Evolutionary conservation across 148 eudicot species (phyloP).

Genomic region (Heliosperma pusillum): DNA sequence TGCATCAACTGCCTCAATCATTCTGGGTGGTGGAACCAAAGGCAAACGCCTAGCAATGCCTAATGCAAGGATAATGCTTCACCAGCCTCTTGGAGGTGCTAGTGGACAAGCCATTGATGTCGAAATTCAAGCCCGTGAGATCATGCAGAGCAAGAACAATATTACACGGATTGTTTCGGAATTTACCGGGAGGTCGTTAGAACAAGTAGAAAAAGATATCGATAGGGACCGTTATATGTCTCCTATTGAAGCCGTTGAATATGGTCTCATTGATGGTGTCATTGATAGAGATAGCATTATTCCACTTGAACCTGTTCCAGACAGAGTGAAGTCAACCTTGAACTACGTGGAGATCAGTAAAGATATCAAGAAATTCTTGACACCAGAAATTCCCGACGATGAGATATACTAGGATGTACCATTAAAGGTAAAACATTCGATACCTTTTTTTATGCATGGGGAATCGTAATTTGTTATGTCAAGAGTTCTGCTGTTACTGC

Average conservation of each 20-base stretch:
- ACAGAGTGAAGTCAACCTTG: slow-evolving; percentile 47
- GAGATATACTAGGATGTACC: slow-evolving; percentile 49
- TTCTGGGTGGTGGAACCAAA: slow-evolving; percentile 81
- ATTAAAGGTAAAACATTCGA: slow-evolving; percentile 16
- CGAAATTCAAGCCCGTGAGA: slow-evolving; percentile 76
- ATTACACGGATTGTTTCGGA: slow-evolving; percentile 53
- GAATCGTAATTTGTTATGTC: neutral
- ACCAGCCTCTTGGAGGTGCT: slow-evolving; percentile 86
- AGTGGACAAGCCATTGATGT: slow-evolving; percentile 71
- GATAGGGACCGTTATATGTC: slow-evolving; percentile 88
- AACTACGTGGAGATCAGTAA: slow-evolving; percentile 51
- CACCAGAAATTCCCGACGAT: slow-evolving; percentile 79
- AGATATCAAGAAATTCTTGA: slow-evolving; percentile 59
- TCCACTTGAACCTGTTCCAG: slow-evolving; percentile 76
- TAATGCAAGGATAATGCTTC: slow-evolving; percentile 79
- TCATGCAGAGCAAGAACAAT: slow-evolving; percentile 62
- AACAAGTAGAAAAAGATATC: slow-evolving; percentile 77
- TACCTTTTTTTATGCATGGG: neutral
- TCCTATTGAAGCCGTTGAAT: slow-evolving; percentile 92
- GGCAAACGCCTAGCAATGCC: slow-evolving; percentile 96
- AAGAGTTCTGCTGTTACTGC: neutral
- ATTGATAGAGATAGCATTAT: slow-evolving; percentile 74
- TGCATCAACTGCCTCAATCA: slow-evolving; percentile 79
- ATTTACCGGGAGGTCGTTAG: slow-evolving; percentile 59
- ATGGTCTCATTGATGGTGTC: slow-evolving; percentile 81